Conservation (phyloP, 805 yeast species). For the Lipomyces orientalis region DNA sequence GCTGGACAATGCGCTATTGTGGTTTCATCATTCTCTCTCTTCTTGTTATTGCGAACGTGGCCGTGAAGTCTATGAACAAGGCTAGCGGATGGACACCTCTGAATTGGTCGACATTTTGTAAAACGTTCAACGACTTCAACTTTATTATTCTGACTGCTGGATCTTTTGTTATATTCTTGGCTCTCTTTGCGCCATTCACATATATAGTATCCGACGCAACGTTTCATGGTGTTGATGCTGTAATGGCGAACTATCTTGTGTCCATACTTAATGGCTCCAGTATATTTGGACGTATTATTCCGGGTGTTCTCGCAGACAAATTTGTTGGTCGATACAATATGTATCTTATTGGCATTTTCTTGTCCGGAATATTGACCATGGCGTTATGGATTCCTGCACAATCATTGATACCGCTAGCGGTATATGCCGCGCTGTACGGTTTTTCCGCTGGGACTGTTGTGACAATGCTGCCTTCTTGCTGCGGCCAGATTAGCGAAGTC, state of each 20-base stretch:
- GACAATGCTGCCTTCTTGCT: conserved; percentile 44
- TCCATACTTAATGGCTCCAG: conserved; percentile 45
- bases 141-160: conserved; percentile 4
- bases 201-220: conserved; percentile 43
- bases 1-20: conserved; percentile 58
- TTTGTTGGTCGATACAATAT: conserved; percentile 57
- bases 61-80: conserved; percentile 25
- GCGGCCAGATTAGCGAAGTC: conserved; percentile 40
- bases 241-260: conserved; percentile 41
- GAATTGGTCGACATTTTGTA: not conserved
- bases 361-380: conserved; percentile 43
- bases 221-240: conserved; percentile 30
- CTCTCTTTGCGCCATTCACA: conserved; percentile 43
- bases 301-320: conserved; percentile 56
- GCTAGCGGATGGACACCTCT: conserved; percentile 18
- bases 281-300: conserved; percentile 56
- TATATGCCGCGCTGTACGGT: conserved; percentile 44
- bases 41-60: conserved; percentile 34
- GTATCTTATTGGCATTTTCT: conserved; percentile 42
- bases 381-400: conserved; percentile 29
- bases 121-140: conserved; percentile 4
- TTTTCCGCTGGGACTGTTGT: conserved; percentile 44
- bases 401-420: conserved; percentile 37
- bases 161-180: conserved; percentile 14
- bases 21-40: conserved; percentile 52